phyloP scores from a whole-genome alignment of 1,284 basidiomycete genomes.

The Leccinum cinnamomeum region DNA sequence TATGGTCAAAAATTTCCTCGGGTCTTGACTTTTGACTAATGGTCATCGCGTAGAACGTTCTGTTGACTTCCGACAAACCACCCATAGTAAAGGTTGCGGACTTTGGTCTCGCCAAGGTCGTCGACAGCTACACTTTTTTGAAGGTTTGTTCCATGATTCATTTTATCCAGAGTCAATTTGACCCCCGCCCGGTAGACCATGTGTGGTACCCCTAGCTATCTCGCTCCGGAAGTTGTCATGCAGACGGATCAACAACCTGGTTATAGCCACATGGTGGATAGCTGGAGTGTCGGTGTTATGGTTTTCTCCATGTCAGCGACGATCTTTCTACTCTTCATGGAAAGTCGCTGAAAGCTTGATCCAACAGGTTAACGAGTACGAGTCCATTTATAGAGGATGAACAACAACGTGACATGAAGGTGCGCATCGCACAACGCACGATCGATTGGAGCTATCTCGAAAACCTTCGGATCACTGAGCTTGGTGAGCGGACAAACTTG shows the following conservation, averaged over 20 bases:
- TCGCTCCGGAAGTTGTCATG: slow-evolving; percentile 87
- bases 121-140: slow-evolving; percentile 72
- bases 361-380: slow-evolving; percentile 63
- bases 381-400: slow-evolving; percentile 75
- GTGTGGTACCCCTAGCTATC: slow-evolving; percentile 84
- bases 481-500: slow-evolving; percentile 34
- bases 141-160: slow-evolving; percentile 43
- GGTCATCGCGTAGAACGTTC: slow-evolving; percentile 54
- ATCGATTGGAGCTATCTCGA: slow-evolving; percentile 63
- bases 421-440: slow-evolving; percentile 53
- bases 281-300: slow-evolving; percentile 92
- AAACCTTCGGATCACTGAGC: slow-evolving; percentile 36
- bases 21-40: slow-evolving; percentile 3
- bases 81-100: slow-evolving; percentile 84
- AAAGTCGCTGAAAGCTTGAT: slow-evolving; percentile 12
- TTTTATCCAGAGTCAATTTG: slow-evolving; percentile 6
- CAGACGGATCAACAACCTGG: slow-evolving; percentile 60
- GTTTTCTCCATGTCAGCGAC: slow-evolving; percentile 76
- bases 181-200: slow-evolving; percentile 56
- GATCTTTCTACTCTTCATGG: background rate
- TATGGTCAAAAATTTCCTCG: slow-evolving; percentile 28
- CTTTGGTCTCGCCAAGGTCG: slow-evolving; percentile 90
- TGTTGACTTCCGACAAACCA: slow-evolving; percentile 64
- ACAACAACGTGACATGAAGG: slow-evolving; percentile 48
- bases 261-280: slow-evolving; percentile 85